Evolutionary conservation across 352 stramenopile genomes (phyloP).

Genomic region (Phytopythium helicoides): DNA sequence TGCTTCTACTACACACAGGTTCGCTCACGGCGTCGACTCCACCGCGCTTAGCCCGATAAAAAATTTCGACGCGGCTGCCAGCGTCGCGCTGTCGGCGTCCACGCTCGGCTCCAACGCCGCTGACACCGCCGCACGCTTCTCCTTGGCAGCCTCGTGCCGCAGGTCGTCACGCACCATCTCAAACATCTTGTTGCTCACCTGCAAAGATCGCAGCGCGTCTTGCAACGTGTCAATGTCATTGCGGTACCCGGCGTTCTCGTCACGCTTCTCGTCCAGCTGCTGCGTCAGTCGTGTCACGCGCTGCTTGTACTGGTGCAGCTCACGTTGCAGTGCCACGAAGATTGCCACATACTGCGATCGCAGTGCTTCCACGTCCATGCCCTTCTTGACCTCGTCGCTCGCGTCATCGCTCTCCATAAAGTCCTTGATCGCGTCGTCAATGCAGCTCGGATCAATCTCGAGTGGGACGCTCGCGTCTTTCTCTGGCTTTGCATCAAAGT

Average conservation of each 20-base stretch:
- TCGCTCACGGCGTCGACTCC: not conserved
- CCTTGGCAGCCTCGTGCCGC: constrained; percentile 14
- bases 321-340: constrained; percentile 61
- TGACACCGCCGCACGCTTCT: constrained; percentile 16
- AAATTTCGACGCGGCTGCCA: constrained; percentile 6
- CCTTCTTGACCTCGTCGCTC: constrained; percentile 7
- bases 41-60: not conserved
- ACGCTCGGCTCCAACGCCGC: not conserved
- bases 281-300: constrained; percentile 44
- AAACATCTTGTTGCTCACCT: constrained; percentile 61
- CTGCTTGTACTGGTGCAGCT: constrained; percentile 57
- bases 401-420: constrained; percentile 28
- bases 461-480: constrained; percentile 4
- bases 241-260: constrained; percentile 56
- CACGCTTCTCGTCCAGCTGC: constrained; percentile 53
- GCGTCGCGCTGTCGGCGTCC: not conserved
- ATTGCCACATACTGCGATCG: constrained; percentile 59
- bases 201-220: constrained; percentile 56
- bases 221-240: constrained; percentile 67
- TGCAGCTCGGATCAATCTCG: constrained; percentile 23
- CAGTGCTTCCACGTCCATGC: constrained; percentile 31
- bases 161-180: constrained; percentile 54
- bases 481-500: constrained; percentile 10
- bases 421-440: constrained; percentile 53
- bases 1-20: not conserved